Evolutionary conservation across 148 eudicot species (phyloP).

Genomic region (Camellia lanceoleosa): DNA sequence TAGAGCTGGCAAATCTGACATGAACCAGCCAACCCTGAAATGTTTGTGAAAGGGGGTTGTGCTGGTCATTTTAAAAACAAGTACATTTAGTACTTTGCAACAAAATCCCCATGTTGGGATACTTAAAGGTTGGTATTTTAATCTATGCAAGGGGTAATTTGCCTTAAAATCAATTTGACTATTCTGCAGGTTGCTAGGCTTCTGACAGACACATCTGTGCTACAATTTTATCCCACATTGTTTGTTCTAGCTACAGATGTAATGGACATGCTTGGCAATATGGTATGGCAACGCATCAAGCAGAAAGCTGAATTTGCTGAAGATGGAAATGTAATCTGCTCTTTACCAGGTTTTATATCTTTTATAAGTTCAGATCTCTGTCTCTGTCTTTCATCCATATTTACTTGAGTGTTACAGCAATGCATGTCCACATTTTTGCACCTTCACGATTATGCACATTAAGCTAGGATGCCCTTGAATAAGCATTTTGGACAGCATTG

Average conservation of each 20-base stretch:
- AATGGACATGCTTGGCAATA: conserved; percentile 69
- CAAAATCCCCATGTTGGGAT: not conserved
- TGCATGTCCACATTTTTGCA: not conserved
- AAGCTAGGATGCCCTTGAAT: not conserved
- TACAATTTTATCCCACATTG: conserved; percentile 75
- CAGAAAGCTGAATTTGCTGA: conserved; percentile 56
- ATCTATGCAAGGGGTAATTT: not conserved
- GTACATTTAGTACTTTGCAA: not conserved
- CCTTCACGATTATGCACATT: not conserved
- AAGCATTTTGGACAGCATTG: not conserved
- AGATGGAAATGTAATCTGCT: conserved; percentile 43
- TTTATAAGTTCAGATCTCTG: conserved; percentile 8
- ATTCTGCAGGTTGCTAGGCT: conserved; percentile 68
- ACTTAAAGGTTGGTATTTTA: not conserved
- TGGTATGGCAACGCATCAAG: conserved; percentile 79
- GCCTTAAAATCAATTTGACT: not conserved
- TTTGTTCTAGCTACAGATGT: conserved; percentile 72
- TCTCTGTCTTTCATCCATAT: conserved; percentile 1
- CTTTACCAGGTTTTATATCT: conserved; percentile 46
- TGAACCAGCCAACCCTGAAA: not conserved
- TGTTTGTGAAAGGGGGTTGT: not conserved
- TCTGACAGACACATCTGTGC: conserved; percentile 56
- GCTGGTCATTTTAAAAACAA: not conserved
- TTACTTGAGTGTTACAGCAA: not conserved
- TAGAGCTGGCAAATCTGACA: not conserved